Base-by-base conservation (phyloP, 768 basidiomycete genomes). In the Suillus weaverae region DNA sequence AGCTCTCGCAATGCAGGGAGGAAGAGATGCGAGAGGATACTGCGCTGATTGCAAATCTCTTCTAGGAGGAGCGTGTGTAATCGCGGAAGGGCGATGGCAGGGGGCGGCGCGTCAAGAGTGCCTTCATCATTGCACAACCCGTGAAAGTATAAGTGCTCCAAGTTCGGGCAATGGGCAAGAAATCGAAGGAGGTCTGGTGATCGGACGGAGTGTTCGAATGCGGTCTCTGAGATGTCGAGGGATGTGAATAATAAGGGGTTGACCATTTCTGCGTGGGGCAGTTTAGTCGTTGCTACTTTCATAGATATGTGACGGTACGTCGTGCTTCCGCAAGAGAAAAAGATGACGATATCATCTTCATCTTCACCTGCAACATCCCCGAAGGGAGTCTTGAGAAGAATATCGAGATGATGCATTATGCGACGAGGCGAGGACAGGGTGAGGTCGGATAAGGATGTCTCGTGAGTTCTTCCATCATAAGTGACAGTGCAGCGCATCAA, bases 21-120 rank as follows among this genome's bases (percentile, higher is more conserved):
- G 66, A 87, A 71, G n/a, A 93, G 74, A 62, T 81, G 82, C 0
- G 89, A 88, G 56, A 93, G 83, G 46, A 92, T 74, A 61, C 82
- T 81, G 61, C 91, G 89, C 6, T 86, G 82, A 64, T 82, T 84
- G 74, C 86, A 90, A 20, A 89, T 85, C 68, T 79, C 81, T 57
- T 83, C 82, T 38, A 93, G 70, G 50, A 83, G 78, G 20, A 93
- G 76, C 5, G 81, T 83, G 62, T 83, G 84, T 64, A 93, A 81
- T 44, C 79, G 79, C 33, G 86, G 87, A n/a, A 92, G 83, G 16
- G 71, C 70, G 59, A 85, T 83, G 46, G 85, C 70, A 32, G 81
- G 80, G 6, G 81, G 78, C 1, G 74, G 50, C 8, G 61, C 22
- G 33, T 35, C 26, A 41, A 70, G 38, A 48, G 77, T 61, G 61